phyloP scores from a whole-genome alignment of 1,284 basidiomycete genomes.

The Cryptococcus amylolentus region DNA sequence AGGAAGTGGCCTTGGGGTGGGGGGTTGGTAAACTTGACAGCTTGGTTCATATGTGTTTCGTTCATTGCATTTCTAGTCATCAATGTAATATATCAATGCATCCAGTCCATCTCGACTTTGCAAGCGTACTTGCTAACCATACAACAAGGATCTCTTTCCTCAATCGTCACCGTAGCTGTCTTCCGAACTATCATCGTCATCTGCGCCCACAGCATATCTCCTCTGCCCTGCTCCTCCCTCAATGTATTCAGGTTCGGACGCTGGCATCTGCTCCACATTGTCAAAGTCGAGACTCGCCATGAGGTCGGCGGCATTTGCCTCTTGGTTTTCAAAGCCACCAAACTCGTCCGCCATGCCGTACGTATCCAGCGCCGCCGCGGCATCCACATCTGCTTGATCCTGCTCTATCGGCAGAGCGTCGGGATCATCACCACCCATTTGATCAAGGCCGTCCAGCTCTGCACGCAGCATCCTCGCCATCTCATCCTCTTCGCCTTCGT shows the following conservation, averaged over 20 bases:
- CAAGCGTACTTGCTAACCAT: background rate
- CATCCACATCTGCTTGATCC: constrained; percentile 6
- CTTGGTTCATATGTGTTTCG: background rate
- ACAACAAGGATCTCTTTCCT: background rate
- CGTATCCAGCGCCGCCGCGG: constrained; percentile 19
- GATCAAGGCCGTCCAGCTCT: constrained; percentile 48
- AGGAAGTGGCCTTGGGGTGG: constrained; percentile 20
- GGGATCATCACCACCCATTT: constrained; percentile 4
- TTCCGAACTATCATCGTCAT: constrained; percentile 26
- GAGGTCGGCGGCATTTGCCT: background rate
- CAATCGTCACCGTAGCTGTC: constrained; percentile 28
- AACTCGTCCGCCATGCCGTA: constrained; percentile 8
- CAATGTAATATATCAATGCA: background rate
- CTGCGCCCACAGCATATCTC: constrained; percentile 29
- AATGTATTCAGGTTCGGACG: constrained; percentile 5
- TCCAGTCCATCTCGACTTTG: background rate
- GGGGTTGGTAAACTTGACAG: constrained; percentile 26
- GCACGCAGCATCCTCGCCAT: constrained; percentile 37
- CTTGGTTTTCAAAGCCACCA: constrained; percentile 3
- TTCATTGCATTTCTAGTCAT: background rate
- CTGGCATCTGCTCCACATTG: background rate
- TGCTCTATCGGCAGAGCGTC: constrained; percentile 1
- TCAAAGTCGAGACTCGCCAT: background rate
- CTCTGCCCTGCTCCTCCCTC: constrained; percentile 42
- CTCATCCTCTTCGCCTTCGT: constrained; percentile 37